phyloP scores from a whole-genome alignment of 768 basidiomycete species.

The Macrolepiota fuliginosa region DNA sequence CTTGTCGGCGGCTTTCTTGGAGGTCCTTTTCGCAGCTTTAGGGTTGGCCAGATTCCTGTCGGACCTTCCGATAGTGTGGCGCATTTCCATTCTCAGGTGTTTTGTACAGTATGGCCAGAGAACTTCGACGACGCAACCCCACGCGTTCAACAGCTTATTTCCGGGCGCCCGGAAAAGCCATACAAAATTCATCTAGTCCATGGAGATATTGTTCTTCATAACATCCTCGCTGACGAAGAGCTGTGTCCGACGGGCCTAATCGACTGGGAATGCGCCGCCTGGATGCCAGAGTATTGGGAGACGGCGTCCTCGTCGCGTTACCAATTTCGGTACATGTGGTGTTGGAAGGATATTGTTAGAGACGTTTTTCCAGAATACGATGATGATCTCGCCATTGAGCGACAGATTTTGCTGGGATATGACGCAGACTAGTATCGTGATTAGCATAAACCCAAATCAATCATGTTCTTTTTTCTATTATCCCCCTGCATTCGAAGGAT shows the following conservation, averaged over 20 bases:
- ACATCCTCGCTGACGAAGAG: not conserved
- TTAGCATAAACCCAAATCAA: too few relatives aligned
- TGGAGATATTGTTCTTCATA: not conserved
- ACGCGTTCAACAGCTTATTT: not conserved
- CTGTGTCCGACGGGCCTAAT: not conserved
- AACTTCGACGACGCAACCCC: too few relatives aligned
- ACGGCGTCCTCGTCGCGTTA: too few relatives aligned
- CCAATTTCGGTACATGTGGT: not conserved
- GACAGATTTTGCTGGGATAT: too few relatives aligned
- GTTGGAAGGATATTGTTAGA: not conserved
- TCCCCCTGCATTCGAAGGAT: too few relatives aligned
- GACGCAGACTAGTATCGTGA: too few relatives aligned
- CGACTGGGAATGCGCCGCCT: not conserved
- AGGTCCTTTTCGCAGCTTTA: not conserved
- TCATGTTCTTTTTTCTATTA: too few relatives aligned
- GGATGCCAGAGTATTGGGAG: not conserved
- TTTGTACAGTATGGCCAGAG: not conserved
- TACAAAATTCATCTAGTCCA: not conserved
- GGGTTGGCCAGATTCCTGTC: not conserved
- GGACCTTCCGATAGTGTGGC: not conserved
- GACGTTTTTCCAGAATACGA: not conserved
- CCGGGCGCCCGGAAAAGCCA: not conserved
- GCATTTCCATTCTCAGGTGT: not conserved
- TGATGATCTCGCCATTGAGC: not conserved
- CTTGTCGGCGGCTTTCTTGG: not conserved